Evolutionary conservation across 1,284 basidiomycete genomes (phyloP).

Genomic region (Amylostereum chailletii): DNA sequence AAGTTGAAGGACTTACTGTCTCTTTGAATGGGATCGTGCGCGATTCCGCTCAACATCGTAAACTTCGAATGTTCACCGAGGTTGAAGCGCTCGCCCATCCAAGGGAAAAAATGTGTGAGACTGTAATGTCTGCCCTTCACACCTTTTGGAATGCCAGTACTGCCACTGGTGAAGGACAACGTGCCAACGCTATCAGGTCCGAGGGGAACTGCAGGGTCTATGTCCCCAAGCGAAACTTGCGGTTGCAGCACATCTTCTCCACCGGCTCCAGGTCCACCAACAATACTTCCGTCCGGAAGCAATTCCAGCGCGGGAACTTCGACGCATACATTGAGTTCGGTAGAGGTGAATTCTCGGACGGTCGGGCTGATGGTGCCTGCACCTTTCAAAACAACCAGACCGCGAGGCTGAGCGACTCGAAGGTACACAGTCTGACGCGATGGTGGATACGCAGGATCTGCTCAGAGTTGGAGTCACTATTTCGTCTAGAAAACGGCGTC

Average conservation of each 20-base stretch:
- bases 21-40: slow-evolving; percentile 98
- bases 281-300: slow-evolving; percentile 49
- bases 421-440: slow-evolving; percentile 95
- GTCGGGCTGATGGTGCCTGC: slow-evolving; percentile 79
- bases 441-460: slow-evolving; percentile 97
- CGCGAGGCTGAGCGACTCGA: slow-evolving; percentile 90
- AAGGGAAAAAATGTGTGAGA: slow-evolving; percentile 99
- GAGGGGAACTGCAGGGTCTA: slow-evolving; percentile 75
- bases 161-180: slow-evolving; percentile 94
- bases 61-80: slow-evolving; percentile 77
- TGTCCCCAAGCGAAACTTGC: slow-evolving; percentile 47
- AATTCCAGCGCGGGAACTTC: slow-evolving; percentile 90
- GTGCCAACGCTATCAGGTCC: slow-evolving; percentile 96
- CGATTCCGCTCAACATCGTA: slow-evolving; percentile 98
- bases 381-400: slow-evolving; percentile 85
- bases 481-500: not conserved
- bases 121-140: slow-evolving; percentile 94
- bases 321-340: slow-evolving; percentile 82
- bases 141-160: slow-evolving; percentile 97
- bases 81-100: slow-evolving; percentile 92
- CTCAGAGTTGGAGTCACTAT: not conserved
- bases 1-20: slow-evolving; percentile 66
- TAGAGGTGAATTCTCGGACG: slow-evolving; percentile 80
- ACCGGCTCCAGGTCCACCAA: slow-evolving; percentile 47
- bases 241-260: slow-evolving; percentile 45